phyloP scores from a whole-genome alignment of 257 asterid genomes.

The Eucommia ulmoides region DNA sequence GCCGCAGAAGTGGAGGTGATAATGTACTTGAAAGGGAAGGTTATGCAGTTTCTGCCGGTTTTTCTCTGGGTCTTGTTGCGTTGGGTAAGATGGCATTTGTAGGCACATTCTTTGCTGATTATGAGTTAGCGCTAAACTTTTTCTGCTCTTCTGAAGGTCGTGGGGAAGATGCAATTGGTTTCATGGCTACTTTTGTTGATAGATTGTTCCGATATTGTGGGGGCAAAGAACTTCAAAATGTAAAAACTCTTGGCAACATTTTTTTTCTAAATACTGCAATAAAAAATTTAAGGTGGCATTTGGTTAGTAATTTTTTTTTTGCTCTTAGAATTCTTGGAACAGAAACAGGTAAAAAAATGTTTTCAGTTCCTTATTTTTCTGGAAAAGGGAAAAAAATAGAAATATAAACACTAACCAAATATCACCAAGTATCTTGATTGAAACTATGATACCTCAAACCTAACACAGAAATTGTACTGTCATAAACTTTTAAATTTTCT shows the following conservation, averaged over 20 bases:
- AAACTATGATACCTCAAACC: no score
- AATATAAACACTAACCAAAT: no score
- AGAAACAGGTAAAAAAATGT: no score
- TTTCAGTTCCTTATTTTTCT: no score
- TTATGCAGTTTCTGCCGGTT: conserved; percentile 94
- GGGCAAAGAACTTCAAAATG: conserved; percentile 65
- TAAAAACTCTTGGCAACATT: conserved; percentile 18
- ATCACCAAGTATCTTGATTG: no score
- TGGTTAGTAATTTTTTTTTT: no score
- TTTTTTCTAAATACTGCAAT: not conserved
- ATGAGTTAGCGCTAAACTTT: not conserved
- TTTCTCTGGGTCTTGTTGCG: conserved; percentile 84
- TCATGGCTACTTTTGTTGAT: conserved; percentile 60
- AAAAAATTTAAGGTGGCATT: no score
- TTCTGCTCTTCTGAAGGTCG: conserved; percentile 43
- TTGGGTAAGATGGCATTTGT: conserved; percentile 44
- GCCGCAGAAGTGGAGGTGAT: conserved; percentile 99
- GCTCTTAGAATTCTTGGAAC: no score
- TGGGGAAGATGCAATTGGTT: conserved; percentile 85
- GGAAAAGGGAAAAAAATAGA: no score
- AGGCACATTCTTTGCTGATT: conserved; percentile 10
- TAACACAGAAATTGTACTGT: no score
- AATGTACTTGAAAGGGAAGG: conserved; percentile 99
- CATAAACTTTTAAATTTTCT: no score
- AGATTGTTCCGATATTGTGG: conserved; percentile 74